Base-by-base conservation (phyloP, 768 basidiomycete species). In the Leccinum variicolor region DNA sequence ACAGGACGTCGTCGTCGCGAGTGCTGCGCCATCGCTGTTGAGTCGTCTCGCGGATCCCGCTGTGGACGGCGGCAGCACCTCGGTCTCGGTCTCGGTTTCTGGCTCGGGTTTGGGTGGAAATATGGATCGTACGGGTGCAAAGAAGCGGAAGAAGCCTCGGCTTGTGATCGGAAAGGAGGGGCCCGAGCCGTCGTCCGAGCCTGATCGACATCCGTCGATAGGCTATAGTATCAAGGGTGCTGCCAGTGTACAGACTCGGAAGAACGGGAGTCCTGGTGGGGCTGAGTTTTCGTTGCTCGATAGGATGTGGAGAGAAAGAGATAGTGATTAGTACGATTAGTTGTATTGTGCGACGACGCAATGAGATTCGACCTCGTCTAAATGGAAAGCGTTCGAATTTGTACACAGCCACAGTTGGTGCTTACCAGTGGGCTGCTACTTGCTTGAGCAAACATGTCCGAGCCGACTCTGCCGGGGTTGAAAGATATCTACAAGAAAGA, bases 141-240 rank as follows among this genome's bases (percentile, higher is more conserved):
- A 52, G 50, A 66, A 8, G 51, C 61, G 64, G 46, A 62, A 33
- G 47, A 71, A 62, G 39, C 61, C 41, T 19, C n/a, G 11, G 41
- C 41, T 43, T 19, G 19, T 19, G 19, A 13, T 43, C 41, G 41
- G 41, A 19, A 43, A 43, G 41, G 41, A 43, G 41, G 41, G 66
- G 21, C 6, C 39, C n/a, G 66, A 62, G 48, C 57, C 48, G 29
- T 66, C 68, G 43, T 60, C 65, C 43, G 70, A 72, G 48, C 65
- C 65, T 53, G 71, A 75, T 64, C 70, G 67, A 57, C 64, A 63
- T 61, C 76, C 77, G 11, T 65, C 68, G 43, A 74, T 72, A n/a
- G 82, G 80, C 41, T 79, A 70, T 60, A 82, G 79, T 61, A 84
- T 84, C 61, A 82, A 78, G 62, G 83, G 83, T 52, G 83, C 83